phyloP scores from a whole-genome alignment of 176 grass and related monocot genomes.

The Pontederia crassipes region DNA sequence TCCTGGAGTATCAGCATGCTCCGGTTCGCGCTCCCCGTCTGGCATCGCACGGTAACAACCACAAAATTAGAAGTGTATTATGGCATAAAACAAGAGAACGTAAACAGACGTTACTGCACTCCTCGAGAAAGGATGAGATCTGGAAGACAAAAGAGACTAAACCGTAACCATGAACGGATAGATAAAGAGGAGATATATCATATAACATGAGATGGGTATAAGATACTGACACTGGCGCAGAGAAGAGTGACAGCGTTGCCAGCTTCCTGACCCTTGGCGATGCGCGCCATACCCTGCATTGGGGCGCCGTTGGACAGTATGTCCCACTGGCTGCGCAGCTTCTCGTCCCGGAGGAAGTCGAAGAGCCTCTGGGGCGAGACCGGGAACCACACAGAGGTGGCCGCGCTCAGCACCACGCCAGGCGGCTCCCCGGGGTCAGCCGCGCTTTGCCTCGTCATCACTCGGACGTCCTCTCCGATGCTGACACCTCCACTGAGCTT shows the following conservation, averaged over 20 bases:
- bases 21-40: conserved; percentile 48
- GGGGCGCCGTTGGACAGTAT: conserved; percentile 59
- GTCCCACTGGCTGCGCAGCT: conserved; percentile 63
- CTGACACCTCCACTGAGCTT: conserved; percentile 29
- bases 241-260: neutral
- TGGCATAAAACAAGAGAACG: too few relatives aligned
- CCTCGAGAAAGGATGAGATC: too few relatives aligned
- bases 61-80: too few relatives aligned
- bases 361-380: conserved; percentile 57
- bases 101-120: too few relatives aligned
- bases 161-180: too few relatives aligned
- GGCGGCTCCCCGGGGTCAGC: conserved; percentile 65
- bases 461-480: conserved; percentile 57
- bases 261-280: neutral
- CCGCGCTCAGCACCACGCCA: conserved; percentile 66
- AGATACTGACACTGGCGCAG: conserved; percentile 19
- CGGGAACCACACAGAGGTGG: conserved; percentile 75
- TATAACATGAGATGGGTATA: neutral
- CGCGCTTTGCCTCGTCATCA: conserved; percentile 55
- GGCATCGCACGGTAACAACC: neutral
- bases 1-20: conserved; percentile 95
- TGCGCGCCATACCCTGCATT: neutral
- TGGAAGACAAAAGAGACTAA: too few relatives aligned
- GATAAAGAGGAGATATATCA: too few relatives aligned
- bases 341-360: conserved; percentile 62